These are phyloP conservation scores for Trametes elegans DNA, from an alignment of 768 basidiomycete genomes.

Conservation along the genomic window DNA sequence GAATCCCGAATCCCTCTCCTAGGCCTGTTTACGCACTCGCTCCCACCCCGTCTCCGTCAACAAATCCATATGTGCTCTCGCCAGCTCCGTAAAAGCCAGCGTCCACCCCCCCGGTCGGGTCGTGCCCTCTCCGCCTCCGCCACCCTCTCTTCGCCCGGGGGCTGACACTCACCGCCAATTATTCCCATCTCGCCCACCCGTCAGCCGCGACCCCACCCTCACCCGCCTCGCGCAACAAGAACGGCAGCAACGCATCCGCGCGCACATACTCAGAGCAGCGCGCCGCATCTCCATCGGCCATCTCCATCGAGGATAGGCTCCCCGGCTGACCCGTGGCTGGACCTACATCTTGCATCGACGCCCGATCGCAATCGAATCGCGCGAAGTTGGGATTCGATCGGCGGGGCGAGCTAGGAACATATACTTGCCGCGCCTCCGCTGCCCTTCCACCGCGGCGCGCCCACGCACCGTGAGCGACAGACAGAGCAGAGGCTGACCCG, in stretches of 20 bases:
- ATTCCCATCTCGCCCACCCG: background rate
- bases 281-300: too few relatives aligned
- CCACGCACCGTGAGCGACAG: too few relatives aligned
- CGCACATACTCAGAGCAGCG: background rate
- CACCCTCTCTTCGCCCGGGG: background rate
- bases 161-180: background rate
- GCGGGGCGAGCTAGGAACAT: constrained; percentile 17
- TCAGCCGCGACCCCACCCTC: background rate
- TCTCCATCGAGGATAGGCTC: background rate
- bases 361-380: constrained; percentile 22
- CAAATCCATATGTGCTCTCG: background rate
- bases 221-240: background rate
- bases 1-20: too few relatives aligned
- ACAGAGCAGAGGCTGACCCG: too few relatives aligned
- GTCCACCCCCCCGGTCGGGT: background rate
- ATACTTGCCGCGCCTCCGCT: too few relatives aligned
- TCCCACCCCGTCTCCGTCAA: background rate
- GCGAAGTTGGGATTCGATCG: constrained; percentile 11
- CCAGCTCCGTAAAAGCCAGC: constrained; percentile 13
- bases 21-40: too few relatives aligned
- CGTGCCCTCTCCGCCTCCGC: background rate
- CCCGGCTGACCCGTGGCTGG: constrained; percentile 18
- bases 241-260: background rate
- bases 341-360: constrained; percentile 15
- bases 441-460: too few relatives aligned